phyloP scores from a whole-genome alignment of 176 grass and related monocot species.

The Phyllostachys edulis region DNA sequence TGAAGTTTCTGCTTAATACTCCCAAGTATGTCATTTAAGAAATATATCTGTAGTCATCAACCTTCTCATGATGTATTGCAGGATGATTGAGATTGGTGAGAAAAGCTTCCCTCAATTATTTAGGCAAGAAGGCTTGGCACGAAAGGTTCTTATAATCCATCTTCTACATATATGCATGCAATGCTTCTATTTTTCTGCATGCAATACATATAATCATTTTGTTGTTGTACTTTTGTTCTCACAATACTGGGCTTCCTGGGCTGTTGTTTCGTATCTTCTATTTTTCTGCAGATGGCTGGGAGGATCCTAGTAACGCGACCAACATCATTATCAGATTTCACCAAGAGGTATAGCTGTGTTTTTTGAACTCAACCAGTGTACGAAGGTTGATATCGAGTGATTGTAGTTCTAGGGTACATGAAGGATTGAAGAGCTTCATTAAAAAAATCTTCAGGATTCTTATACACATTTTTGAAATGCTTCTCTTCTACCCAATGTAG shows the following conservation, averaged over 20 bases:
- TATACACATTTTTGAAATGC: background rate
- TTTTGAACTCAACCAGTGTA: background rate
- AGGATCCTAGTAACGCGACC: slow-evolving; percentile 78
- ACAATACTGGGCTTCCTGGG: background rate
- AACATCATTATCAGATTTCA: slow-evolving; percentile 79
- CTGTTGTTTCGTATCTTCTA: slow-evolving; percentile 18
- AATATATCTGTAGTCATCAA: background rate
- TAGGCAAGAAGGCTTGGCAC: slow-evolving; percentile 73
- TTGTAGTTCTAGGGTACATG: background rate
- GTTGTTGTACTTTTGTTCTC: background rate
- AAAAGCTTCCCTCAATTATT: slow-evolving; percentile 96
- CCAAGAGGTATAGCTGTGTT: slow-evolving; percentile 58
- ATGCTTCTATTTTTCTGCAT: background rate
- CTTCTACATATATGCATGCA: background rate
- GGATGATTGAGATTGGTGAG: slow-evolving; percentile 88
- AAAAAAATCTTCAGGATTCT: background rate
- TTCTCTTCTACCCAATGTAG: background rate
- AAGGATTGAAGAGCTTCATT: background rate
- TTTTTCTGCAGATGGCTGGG: slow-evolving; percentile 81
- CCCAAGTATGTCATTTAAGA: slow-evolving; percentile 2
- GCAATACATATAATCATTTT: background rate
- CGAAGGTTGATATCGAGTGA: background rate
- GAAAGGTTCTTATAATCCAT: slow-evolving; percentile 55
- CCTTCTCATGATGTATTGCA: slow-evolving; percentile 39
- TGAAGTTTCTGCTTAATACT: background rate